Conservation (phyloP, 78 protist genomes). For the Emiliania huxleyi region DNA sequence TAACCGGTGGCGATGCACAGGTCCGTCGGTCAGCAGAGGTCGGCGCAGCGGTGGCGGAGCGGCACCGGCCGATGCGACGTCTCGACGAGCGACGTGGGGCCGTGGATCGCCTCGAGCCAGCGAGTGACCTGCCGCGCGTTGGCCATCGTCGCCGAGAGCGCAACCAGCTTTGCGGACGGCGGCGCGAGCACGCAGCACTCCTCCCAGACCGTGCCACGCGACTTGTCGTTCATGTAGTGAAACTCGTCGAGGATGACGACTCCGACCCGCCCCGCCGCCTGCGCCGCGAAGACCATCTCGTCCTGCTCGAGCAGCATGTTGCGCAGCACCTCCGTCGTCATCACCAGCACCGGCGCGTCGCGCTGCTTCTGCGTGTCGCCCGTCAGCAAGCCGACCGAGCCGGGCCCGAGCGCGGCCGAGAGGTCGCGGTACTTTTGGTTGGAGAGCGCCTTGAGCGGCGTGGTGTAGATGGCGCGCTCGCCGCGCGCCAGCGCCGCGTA, state of each 20-base stretch:
- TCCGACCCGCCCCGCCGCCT: background rate
- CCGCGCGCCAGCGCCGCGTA: background rate
- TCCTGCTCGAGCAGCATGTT: conserved; percentile 41
- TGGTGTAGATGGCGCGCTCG: conserved; percentile 36
- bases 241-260: conserved; percentile 51
- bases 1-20: no score
- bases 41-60: conserved; percentile 3
- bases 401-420: background rate
- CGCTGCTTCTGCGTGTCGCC: conserved; percentile 29
- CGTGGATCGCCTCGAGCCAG: conserved; percentile 34
- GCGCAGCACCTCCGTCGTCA: conserved; percentile 53
- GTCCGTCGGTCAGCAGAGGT: no score
- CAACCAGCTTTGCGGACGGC: background rate
- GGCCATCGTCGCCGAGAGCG: conserved; percentile 49
- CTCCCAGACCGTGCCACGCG: conserved; percentile 56
- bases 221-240: conserved; percentile 49
- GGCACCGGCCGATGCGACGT: conserved; percentile 30
- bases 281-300: background rate
- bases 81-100: background rate
- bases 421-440: conserved; percentile 51
- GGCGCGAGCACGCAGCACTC: conserved; percentile 40
- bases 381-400: conserved; percentile 45
- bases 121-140: conserved; percentile 2
- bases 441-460: conserved; percentile 57
- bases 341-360: conserved; percentile 8